Evolutionary conservation across 805 yeast species (phyloP).

Genomic region (Hanseniaspora guilliermondii): DNA sequence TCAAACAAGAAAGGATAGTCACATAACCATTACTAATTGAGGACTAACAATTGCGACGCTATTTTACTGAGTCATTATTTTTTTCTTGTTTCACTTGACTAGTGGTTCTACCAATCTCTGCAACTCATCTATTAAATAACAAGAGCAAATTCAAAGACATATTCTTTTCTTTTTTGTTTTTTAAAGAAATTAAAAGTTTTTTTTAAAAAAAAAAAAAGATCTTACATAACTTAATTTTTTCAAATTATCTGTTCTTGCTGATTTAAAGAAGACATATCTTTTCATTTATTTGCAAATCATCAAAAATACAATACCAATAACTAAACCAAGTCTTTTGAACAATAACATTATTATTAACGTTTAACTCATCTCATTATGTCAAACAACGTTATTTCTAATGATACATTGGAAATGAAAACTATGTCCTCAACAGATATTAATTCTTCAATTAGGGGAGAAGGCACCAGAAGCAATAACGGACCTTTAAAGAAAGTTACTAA

Average conservation of each 20-base stretch:
- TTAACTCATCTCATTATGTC: neutral
- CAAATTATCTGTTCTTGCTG: no score
- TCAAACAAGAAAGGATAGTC: neutral
- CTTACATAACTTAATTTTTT: no score
- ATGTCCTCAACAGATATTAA: neutral
- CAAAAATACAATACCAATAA: neutral
- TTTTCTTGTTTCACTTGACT: no score
- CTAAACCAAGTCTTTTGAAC: neutral
- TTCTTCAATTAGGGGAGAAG: neutral
- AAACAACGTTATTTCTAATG: slow-evolving; percentile 1
- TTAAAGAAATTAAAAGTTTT: no score
- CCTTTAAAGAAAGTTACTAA: slow-evolving; percentile 7
- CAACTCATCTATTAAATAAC: no score
- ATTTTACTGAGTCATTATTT: neutral
- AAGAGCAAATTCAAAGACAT: no score
- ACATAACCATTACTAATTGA: neutral
- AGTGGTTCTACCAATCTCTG: no score
- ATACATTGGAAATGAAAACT: slow-evolving; percentile 8
- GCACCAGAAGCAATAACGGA: neutral
- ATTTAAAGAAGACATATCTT: neutral
- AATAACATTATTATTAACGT: neutral
- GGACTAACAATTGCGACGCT: neutral
- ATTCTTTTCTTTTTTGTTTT: no score
- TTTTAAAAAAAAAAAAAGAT: no score
- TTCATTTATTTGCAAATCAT: neutral